Evolutionary conservation across 1,284 basidiomycete genomes (phyloP).

Genomic region (Thelephora terrestris): DNA sequence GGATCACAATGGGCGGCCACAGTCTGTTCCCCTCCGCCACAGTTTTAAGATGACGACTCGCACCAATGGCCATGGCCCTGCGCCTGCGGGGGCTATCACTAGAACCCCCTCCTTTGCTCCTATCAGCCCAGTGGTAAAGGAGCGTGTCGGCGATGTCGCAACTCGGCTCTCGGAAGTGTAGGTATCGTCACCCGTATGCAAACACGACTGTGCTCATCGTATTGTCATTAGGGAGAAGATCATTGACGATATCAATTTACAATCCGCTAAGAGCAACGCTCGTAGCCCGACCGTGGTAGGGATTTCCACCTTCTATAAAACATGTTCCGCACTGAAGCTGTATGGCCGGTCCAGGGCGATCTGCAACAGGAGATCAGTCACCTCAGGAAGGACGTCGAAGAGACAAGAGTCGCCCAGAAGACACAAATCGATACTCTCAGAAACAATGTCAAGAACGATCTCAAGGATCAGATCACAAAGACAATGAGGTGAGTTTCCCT

Average conservation of each 20-base stretch:
- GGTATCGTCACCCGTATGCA: neutral
- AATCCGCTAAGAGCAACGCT: too few species aligned
- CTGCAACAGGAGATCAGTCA: neutral
- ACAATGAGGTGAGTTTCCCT: neutral
- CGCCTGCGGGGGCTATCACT: neutral
- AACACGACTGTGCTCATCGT: too few species aligned
- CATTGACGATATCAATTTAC: too few species aligned
- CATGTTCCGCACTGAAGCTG: too few species aligned
- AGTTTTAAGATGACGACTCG: neutral
- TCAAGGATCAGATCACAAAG: constrained; percentile 13
- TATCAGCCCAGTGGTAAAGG: neutral
- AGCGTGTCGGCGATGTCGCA: neutral
- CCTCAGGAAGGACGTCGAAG: neutral
- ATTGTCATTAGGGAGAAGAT: too few species aligned
- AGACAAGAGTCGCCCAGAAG: constrained; percentile 13
- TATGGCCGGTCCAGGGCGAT: neutral
- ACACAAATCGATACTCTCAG: constrained; percentile 22
- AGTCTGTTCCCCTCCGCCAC: neutral
- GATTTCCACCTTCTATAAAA: too few species aligned
- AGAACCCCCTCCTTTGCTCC: neutral
- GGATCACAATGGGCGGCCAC: neutral
- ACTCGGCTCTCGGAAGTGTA: neutral
- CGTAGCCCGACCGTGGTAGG: too few species aligned
- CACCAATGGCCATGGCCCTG: neutral
- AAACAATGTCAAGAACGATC: constrained; percentile 20